phyloP scores from a whole-genome alignment of 1,139 yeast species.

The Meyerozyma sp. region DNA sequence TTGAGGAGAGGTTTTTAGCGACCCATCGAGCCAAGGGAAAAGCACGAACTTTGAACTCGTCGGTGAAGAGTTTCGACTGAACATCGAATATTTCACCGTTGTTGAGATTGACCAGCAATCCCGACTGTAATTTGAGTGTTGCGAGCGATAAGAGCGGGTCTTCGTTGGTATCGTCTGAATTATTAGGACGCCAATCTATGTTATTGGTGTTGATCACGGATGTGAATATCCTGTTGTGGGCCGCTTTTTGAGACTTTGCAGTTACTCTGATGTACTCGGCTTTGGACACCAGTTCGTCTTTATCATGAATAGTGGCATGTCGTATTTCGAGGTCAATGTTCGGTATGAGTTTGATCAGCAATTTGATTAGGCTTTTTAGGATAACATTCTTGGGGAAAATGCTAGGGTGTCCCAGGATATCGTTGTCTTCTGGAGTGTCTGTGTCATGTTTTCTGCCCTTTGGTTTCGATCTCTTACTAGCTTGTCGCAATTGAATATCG shows the following conservation, averaged over 20 bases:
- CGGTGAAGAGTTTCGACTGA: conserved; percentile 18
- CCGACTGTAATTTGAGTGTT: conserved; percentile 18
- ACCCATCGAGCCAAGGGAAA: not conserved
- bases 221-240: conserved; percentile 16
- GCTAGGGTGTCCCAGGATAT: conserved; percentile 4
- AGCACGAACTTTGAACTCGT: conserved; percentile 16
- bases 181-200: conserved; percentile 2
- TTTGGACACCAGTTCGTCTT: conserved; percentile 9
- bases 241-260: conserved; percentile 17
- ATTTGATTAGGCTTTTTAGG: conserved; percentile 8
- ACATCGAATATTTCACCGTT: conserved; percentile 18
- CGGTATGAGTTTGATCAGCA: conserved; percentile 20
- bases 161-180: conserved; percentile 3
- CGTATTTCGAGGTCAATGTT: conserved; percentile 24
- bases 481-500: conserved; percentile 8
- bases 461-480: not conserved
- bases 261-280: conserved; percentile 20
- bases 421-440: too few relatives aligned
- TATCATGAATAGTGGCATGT: conserved; percentile 10
- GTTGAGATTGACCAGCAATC: conserved; percentile 14
- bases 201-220: not conserved
- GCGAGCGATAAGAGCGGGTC: conserved; percentile 15
- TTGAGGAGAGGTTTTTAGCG: not conserved
- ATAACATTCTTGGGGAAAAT: conserved; percentile 16
- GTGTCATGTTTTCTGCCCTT: too few relatives aligned